A percentile compares a stretch with the other conserved stretches of the same genome.
Evolutionary conservation across 345 rosid species (phyloP).

Genomic region (Carallia pectinifolia): DNA sequence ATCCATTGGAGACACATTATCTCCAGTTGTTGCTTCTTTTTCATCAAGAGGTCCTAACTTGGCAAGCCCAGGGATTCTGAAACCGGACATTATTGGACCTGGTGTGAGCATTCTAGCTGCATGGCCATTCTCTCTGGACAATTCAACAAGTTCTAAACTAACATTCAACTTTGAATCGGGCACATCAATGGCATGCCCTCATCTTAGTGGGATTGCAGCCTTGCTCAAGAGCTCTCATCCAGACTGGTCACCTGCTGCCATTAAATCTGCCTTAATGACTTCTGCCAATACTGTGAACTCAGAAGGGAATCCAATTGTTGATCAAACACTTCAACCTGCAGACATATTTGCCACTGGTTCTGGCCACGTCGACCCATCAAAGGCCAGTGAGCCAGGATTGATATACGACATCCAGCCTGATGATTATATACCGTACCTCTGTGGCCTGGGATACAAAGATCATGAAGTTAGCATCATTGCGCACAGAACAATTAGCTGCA

Average conservation of each 20-base stretch:
- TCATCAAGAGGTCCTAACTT: slow-evolving; percentile 19
- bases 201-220: slow-evolving; percentile 56
- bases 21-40: slow-evolving; percentile 18
- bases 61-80: slow-evolving; percentile 25
- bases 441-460: slow-evolving; percentile 15
- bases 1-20: slow-evolving; percentile 5
- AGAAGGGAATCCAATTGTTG: slow-evolving; percentile 5
- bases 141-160: background rate
- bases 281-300: slow-evolving; percentile 18
- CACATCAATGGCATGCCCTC: slow-evolving; percentile 64
- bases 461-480: slow-evolving; percentile 3
- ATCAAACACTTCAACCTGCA: slow-evolving; percentile 23
- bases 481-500: slow-evolving; percentile 3
- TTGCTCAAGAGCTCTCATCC: slow-evolving; percentile 51
- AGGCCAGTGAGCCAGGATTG: slow-evolving; percentile 43
- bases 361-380: slow-evolving; percentile 44
- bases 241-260: slow-evolving; percentile 57
- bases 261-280: slow-evolving; percentile 57
- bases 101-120: slow-evolving; percentile 23
- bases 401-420: slow-evolving; percentile 33
- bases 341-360: slow-evolving; percentile 49
- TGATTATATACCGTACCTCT: slow-evolving; percentile 19
- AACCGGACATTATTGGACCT: slow-evolving; percentile 26
- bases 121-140: slow-evolving; percentile 19
- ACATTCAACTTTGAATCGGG: slow-evolving; percentile 35